Evolutionary conservation across 2,329 filamentous ascomycete genomes (phyloP).

Genomic region (Colletotrichum sansevieriae): DNA sequence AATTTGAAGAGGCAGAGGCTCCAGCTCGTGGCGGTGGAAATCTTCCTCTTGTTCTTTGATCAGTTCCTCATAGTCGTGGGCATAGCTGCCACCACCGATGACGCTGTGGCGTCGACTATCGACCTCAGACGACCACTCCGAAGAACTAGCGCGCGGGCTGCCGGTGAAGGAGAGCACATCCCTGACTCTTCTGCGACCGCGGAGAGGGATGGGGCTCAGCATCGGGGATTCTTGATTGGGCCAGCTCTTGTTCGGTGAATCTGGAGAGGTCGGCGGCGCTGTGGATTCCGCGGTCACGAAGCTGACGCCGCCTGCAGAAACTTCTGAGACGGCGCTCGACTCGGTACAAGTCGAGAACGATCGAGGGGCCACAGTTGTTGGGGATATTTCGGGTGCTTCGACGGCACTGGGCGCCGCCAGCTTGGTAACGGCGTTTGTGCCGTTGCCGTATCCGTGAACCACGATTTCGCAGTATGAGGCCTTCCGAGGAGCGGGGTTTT

Average conservation of each 20-base stretch:
- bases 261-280: conserved; percentile 45
- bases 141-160: conserved; percentile 8
- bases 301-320: conserved; percentile 48
- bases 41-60: conserved; percentile 43
- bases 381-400: not conserved
- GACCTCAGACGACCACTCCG: not conserved
- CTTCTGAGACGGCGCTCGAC: conserved; percentile 42
- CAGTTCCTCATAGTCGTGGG: conserved; percentile 46
- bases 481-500: conserved; percentile 27
- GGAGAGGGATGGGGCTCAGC: conserved; percentile 43
- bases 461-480: conserved; percentile 64
- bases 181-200: conserved; percentile 47
- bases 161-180: conserved; percentile 31
- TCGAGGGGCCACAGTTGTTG: not conserved
- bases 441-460: conserved; percentile 67
- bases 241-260: conserved; percentile 38
- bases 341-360: conserved; percentile 44
- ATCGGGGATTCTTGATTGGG: conserved; percentile 33
- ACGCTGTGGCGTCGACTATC: conserved; percentile 25
- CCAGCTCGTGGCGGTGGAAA: conserved; percentile 33
- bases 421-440: conserved; percentile 57
- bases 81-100: conserved; percentile 41
- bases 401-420: not conserved
- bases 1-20: conserved; percentile 43
- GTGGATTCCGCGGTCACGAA: conserved; percentile 46